Evolutionary conservation across 148 eudicot species (phyloP), one percentile per base, ranked within the genome.

Genomic region (Gaultheria prostrata): DNA sequence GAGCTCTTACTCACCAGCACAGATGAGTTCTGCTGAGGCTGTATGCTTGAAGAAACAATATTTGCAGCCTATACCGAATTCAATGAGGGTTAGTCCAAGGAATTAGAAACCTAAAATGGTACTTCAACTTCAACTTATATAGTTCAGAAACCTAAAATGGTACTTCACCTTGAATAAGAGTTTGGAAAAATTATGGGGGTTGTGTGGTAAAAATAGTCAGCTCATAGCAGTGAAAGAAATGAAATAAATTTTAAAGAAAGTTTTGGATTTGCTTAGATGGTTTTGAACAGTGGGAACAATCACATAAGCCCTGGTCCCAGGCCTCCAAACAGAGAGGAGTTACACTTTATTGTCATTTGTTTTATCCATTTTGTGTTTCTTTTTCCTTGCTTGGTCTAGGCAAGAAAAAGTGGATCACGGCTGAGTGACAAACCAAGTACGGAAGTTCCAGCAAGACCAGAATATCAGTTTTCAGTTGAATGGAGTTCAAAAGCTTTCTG

Each of bases 21-120:
- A 54, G 56, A 82, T 43, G 88, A 49, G 88, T 94, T 96, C 85
- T 96, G 97, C 51, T 91, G 88, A 63, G 98, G 96, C 82, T 95
- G 98, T 75, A 95, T 94, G 87, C 89, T 94, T 67, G 98, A 92
- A 45, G 92, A 90, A 67, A 94, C 95, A 78, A 93, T 90, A 86
- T 86, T 94, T 79, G 98, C 96, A 79, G 91, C 98, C 98, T 95
- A 81, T 45, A 90, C 80, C 53, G 13, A 77, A 78, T 61, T 54
- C 8, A 56, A n/a, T 48, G 11, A 18, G 11, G 28, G 11, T 51
- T 33, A 33, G 15, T 39, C 7, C 4, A 26, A 28, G n/a, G 4
- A 18, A 43, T 45, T 45, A 49, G 6, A 32, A 46, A 46, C n/a
- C n/a, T 3, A 65, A 43, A 5, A 77, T n/a, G n/a, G 30, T 51